Conservation (phyloP, 176 grass and related monocot genomes). For the Elaeis guineensis region DNA sequence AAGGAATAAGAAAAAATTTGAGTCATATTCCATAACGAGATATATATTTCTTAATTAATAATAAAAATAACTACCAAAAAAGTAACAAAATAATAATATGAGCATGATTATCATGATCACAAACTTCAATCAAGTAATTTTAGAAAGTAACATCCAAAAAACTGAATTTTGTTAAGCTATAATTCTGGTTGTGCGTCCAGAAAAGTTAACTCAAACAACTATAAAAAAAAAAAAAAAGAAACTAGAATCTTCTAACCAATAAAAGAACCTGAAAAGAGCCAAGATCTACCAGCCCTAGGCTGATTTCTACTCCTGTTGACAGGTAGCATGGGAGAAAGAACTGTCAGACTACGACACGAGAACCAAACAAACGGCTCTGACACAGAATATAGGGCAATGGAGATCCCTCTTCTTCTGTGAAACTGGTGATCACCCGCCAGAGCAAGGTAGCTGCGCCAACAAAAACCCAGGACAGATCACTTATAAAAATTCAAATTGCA, state of each 20-base stretch:
- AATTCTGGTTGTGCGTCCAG: too few relatives aligned
- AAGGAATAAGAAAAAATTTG: too few relatives aligned
- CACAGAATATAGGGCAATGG: background rate
- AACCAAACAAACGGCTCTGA: background rate
- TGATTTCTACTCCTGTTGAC: constrained; percentile 60
- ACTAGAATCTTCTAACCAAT: background rate
- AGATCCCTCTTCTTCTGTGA: background rate
- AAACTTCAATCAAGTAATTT: too few relatives aligned
- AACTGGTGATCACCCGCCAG: background rate
- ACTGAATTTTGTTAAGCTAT: too few relatives aligned
- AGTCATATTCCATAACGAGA: too few relatives aligned
- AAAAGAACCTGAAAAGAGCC: constrained; percentile 20
- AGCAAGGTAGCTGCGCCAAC: background rate
- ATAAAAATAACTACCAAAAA: too few relatives aligned
- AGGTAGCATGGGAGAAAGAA: constrained; percentile 68
- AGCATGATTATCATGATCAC: too few relatives aligned
- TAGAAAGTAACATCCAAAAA: too few relatives aligned
- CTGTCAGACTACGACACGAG: constrained; percentile 19
- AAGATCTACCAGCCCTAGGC: constrained; percentile 63
- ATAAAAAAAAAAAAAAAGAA: too few relatives aligned
- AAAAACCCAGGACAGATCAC: background rate
- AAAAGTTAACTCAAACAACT: too few relatives aligned
- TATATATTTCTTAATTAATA: too few relatives aligned
- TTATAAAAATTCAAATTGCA: background rate
- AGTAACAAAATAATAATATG: too few relatives aligned